A percentile compares a stretch with the other conserved stretches of the same genome.
phyloP scores from a whole-genome alignment of 148 eudicot genomes.

The Fallopia convolvulus region DNA sequence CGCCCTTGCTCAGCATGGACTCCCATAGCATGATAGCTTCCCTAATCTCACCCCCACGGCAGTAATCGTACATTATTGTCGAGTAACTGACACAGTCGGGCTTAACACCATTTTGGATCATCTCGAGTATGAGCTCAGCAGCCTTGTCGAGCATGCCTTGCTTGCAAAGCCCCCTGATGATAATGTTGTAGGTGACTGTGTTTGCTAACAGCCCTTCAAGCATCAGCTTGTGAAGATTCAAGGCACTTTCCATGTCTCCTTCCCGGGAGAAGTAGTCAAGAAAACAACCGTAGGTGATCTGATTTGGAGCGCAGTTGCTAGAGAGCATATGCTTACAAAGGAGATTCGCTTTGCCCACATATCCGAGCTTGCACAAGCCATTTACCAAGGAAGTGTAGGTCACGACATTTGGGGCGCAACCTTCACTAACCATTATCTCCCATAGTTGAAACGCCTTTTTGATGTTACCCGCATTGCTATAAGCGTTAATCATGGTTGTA shows the following conservation, averaged over 20 bases:
- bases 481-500: conserved; percentile 62
- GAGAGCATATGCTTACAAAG: conserved; percentile 61
- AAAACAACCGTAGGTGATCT: conserved; percentile 68
- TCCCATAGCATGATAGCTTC: conserved; percentile 68
- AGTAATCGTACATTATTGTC: conserved; percentile 53
- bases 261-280: conserved; percentile 51
- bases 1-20: conserved; percentile 49
- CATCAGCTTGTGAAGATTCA: conserved; percentile 52
- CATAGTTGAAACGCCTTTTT: conserved; percentile 57
- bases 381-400: conserved; percentile 65
- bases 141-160: conserved; percentile 61
- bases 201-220: conserved; percentile 44
- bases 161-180: conserved; percentile 75
- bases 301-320: conserved; percentile 48
- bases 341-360: conserved; percentile 46
- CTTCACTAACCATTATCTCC: conserved; percentile 71
- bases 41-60: conserved; percentile 45
- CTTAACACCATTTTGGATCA: conserved; percentile 40
- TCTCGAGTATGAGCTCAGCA: conserved; percentile 37
- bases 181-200: conserved; percentile 66
- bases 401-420: conserved; percentile 60
- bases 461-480: conserved; percentile 57
- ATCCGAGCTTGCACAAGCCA: conserved; percentile 60
- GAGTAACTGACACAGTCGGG: conserved; percentile 90
- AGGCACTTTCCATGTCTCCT: conserved; percentile 59